Evolutionary conservation across 805 yeast species (phyloP).

Genomic region (Lachancea quebecensis): DNA sequence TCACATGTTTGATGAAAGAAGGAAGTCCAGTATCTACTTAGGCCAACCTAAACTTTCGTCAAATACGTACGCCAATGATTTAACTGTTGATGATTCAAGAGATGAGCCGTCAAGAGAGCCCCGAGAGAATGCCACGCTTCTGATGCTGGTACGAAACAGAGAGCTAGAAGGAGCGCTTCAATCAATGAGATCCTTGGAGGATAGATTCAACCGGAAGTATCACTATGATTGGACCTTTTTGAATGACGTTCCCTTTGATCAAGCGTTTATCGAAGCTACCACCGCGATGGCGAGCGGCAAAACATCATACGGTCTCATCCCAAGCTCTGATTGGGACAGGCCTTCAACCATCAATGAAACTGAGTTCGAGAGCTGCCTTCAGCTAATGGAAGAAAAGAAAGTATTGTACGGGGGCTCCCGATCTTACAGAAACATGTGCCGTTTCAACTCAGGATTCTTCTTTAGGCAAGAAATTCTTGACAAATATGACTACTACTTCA

Average conservation of each 20-base stretch:
- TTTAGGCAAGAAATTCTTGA: constrained; percentile 66
- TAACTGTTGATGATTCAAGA: constrained; percentile 4
- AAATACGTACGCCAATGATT: constrained; percentile 20
- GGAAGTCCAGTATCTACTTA: constrained; percentile 6
- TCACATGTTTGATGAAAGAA: constrained; percentile 12
- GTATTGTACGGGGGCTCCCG: constrained; percentile 59
- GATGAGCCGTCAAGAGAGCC: neutral
- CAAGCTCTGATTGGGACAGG: constrained; percentile 66
- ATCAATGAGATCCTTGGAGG: constrained; percentile 74
- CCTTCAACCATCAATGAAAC: constrained; percentile 65
- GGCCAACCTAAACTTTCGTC: constrained; percentile 22
- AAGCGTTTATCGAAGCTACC: constrained; percentile 55
- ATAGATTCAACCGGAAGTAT: constrained; percentile 59
- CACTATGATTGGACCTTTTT: constrained; percentile 74
- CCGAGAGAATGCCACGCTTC: constrained; percentile 62
- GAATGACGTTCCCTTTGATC: constrained; percentile 64
- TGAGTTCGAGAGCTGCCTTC: constrained; percentile 41
- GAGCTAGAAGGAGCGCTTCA: constrained; percentile 68
- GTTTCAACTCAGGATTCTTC: constrained; percentile 88
- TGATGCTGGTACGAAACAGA: constrained; percentile 81
- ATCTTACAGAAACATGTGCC: constrained; percentile 88
- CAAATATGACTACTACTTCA: constrained; percentile 83
- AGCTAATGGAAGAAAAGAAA: constrained; percentile 37
- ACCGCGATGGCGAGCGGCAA: constrained; percentile 55
- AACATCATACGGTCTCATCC: constrained; percentile 60